Evolutionary conservation across 2,329 filamentous ascomycete genomes (phyloP).

Genomic region (Penicillium polonicum): DNA sequence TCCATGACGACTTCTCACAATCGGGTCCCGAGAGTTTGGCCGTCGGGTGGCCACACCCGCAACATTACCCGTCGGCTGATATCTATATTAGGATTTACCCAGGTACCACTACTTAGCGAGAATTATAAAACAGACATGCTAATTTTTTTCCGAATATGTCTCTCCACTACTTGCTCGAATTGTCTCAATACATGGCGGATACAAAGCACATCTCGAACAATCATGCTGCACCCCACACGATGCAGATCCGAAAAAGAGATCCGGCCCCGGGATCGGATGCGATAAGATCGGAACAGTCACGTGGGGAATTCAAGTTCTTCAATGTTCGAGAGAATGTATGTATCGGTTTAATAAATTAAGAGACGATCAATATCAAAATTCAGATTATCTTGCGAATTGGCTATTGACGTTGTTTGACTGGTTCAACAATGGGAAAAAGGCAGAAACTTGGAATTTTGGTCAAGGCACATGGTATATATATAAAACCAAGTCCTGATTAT

Average conservation of each 20-base stretch:
- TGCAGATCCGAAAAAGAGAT: constrained; percentile 6
- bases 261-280: constrained; percentile 5
- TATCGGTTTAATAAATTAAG: too few species aligned
- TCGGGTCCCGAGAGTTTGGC: constrained; percentile 15
- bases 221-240: background rate
- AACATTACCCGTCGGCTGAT: background rate
- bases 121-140: background rate
- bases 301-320: background rate
- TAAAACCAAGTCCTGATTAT: background rate
- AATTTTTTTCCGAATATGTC: too few species aligned
- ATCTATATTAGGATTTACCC: background rate
- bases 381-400: background rate
- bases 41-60: constrained; percentile 16
- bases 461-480: background rate
- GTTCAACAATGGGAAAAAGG: background rate
- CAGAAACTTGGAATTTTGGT: background rate
- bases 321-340: background rate
- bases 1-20: background rate
- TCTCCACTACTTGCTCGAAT: background rate
- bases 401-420: too few species aligned
- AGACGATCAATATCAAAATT: background rate
- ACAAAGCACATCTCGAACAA: background rate
- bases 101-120: background rate
- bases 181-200: too few species aligned
- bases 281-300: constrained; percentile 6